Percentiles rank a stretch among this genome's conserved stretches.
These are phyloP conservation scores for Fusarium hostae DNA, from an alignment of 2,329 filamentous ascomycete genomes.

Conservation along the genomic window DNA sequence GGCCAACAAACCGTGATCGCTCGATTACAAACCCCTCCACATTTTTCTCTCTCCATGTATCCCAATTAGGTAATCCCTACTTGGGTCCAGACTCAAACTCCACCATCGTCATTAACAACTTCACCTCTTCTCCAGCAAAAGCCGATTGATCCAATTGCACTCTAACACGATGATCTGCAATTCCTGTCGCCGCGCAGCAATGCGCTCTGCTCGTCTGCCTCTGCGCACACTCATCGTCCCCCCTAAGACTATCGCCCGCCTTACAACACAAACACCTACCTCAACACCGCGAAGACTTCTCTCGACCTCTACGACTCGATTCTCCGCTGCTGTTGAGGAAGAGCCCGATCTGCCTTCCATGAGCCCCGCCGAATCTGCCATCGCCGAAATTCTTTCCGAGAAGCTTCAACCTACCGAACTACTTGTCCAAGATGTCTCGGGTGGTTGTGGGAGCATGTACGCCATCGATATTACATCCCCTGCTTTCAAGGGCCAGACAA, in stretches of 20 bases:
- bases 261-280: conserved; percentile 7
- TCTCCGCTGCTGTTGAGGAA: conserved; percentile 21
- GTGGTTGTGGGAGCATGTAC: conserved; percentile 90
- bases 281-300: conserved; percentile 17
- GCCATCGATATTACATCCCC: conserved; percentile 80
- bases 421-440: conserved; percentile 81
- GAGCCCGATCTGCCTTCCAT: conserved; percentile 45
- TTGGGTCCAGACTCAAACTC: conserved; percentile 12
- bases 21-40: conserved; percentile 44
- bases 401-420: conserved; percentile 64
- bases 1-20: conserved; percentile 20
- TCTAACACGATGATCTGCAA: conserved; percentile 39
- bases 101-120: conserved; percentile 8
- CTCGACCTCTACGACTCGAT: conserved; percentile 12
- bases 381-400: conserved; percentile 64
- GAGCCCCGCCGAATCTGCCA: conserved; percentile 65
- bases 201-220: conserved; percentile 33
- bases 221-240: conserved; percentile 24
- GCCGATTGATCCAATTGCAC: conserved; percentile 12
- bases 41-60: conserved; percentile 6
- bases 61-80: conserved; percentile 25
- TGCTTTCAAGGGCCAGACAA: conserved; percentile 74
- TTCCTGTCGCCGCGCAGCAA: conserved; percentile 41
- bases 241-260: conserved; percentile 8
- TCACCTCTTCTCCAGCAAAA: neutral